Conservation (phyloP, 164 flowering plant genomes). For the Malania oleifera region DNA sequence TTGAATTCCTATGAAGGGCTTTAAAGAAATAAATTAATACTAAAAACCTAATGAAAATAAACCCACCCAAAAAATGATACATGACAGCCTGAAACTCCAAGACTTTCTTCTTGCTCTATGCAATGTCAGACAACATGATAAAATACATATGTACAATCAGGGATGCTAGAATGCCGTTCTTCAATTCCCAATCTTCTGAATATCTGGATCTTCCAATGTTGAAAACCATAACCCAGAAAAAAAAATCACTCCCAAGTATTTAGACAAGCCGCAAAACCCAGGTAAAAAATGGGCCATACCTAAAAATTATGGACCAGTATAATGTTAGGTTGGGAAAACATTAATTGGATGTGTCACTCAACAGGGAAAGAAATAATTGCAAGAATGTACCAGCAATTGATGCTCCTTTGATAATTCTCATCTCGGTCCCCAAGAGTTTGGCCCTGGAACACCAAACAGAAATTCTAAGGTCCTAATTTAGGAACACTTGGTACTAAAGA, state of each 20-base stretch:
- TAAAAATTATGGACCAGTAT: conserved; percentile 3
- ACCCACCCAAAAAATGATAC: conserved; percentile 8
- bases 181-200: background rate
- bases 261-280: conserved; percentile 23
- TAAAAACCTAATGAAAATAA: background rate
- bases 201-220: conserved; percentile 1
- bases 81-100: conserved; percentile 19
- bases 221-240: conserved; percentile 11
- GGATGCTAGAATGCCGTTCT: background rate
- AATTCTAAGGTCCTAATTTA: background rate
- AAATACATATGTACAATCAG: conserved; percentile 41
- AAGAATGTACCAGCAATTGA: conserved; percentile 13
- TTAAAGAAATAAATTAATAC: conserved; percentile 12
- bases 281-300: conserved; percentile 25
- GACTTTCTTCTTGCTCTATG: conserved; percentile 24
- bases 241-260: conserved; percentile 11
- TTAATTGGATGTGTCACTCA: background rate
- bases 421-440: conserved; percentile 68
- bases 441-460: conserved; percentile 41
- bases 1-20: conserved; percentile 6
- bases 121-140: conserved; percentile 30
- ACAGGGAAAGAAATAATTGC: background rate
- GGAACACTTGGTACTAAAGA: no score
- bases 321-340: no score
- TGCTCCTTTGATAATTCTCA: conserved; percentile 18